Evolutionary conservation across 2,329 filamentous ascomycete genomes (phyloP), one percentile per base, ranked within the genome.

Genomic region (Beauveria varroae): DNA sequence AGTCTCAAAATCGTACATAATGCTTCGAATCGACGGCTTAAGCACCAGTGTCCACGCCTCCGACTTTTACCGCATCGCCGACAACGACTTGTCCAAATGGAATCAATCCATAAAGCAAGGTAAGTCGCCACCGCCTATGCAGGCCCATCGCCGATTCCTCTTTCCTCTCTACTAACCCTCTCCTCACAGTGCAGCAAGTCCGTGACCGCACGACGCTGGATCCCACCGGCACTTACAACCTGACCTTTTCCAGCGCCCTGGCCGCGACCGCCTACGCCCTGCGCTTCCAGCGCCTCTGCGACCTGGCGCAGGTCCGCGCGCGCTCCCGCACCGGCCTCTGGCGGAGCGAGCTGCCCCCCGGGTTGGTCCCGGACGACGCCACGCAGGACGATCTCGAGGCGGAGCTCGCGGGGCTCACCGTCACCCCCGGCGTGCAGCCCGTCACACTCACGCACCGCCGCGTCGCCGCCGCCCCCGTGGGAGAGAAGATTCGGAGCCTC

Each of bases 1-100:
- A 1, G n/a, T 37, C 1, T n/a, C 47, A 8, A 60, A 37, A 24
- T 47, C 47, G 16, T 47, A 53, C 22, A 41, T 65, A 63, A 77
- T 80, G 67, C 77, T 93, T 46, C 76, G 86, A 47, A 73, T 92
- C 43, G 77, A 77, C 22, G 81, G 83, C 44, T 80, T 84, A 7
- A 84, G 82, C 67, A 79, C 79, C 61, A 80, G 82, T 22, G 78
- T 93, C 49, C 77, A 78, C 22, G 82, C 87, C 66, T 82, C 81
- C 65, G 90, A 93, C 74, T 93, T 93, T 73, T 80, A 84, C 64
- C 86, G 89, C 60, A 73, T 92, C 20, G 80, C 85, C 5, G 81
- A 81, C 1, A 82, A 80, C 67, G 84, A 89, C 66, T 81, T 93
- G 40, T 84, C 88, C 64, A 81, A 81, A 46, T 92, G 89, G 89